Percentiles rank a stretch among this genome's conserved stretches.
Evolutionary conservation across 768 basidiomycete species (phyloP).

Genomic region (Podaxis pistillaris): DNA sequence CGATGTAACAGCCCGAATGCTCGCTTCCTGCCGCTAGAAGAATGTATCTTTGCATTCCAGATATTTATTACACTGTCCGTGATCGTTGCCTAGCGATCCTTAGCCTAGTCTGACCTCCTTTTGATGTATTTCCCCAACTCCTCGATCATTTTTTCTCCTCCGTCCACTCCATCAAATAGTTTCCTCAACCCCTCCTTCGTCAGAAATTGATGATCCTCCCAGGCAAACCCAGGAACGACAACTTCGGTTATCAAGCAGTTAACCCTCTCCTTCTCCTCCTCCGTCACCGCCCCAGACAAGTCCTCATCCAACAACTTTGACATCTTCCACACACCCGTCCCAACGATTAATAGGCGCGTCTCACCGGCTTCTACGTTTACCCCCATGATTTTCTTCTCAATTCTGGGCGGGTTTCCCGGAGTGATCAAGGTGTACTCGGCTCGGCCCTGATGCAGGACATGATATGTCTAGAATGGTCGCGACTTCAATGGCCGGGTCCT

Average conservation of each 20-base stretch:
- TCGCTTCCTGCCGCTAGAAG: too few species aligned
- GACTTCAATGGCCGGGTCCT: not conserved
- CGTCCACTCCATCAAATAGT: constrained; percentile 27
- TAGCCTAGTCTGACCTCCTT: not conserved
- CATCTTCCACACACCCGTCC: constrained; percentile 55
- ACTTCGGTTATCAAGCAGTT: constrained; percentile 60
- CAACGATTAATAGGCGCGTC: constrained; percentile 47
- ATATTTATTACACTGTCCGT: not conserved
- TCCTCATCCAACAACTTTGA: constrained; percentile 44
- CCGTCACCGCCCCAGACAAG: constrained; percentile 29
- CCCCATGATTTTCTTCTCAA: constrained; percentile 46
- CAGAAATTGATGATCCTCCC: constrained; percentile 50
- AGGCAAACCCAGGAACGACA: constrained; percentile 55
- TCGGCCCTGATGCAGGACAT: constrained; percentile 49
- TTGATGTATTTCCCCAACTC: not conserved
- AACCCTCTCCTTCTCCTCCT: constrained; percentile 30
- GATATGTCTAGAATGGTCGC: constrained; percentile 39
- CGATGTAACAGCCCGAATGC: too few species aligned
- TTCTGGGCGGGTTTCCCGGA: constrained; percentile 24
- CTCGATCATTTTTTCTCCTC: not conserved
- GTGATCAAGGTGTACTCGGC: constrained; percentile 48
- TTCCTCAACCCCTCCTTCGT: constrained; percentile 30
- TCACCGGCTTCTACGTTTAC: constrained; percentile 40
- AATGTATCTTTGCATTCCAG: not conserved
- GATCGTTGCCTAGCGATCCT: constrained; percentile 2